phyloP scores from a whole-genome alignment of 139 green algal species.

The Micractinium sp. region DNA sequence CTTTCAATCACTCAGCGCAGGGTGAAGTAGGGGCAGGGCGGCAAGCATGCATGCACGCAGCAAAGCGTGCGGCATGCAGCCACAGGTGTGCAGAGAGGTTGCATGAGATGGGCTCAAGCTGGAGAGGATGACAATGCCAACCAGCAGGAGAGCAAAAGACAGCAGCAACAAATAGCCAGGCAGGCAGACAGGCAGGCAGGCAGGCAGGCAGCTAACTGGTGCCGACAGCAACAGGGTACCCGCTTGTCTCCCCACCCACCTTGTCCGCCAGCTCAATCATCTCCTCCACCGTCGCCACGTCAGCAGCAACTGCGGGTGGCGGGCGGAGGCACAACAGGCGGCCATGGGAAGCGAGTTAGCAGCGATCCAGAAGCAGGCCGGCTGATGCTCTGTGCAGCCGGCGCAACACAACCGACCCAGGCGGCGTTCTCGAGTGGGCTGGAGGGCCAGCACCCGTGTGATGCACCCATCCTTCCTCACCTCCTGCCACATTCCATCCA shows the following conservation, averaged over 20 bases:
- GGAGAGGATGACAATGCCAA: no score
- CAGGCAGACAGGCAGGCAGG: neutral
- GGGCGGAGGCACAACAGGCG: neutral
- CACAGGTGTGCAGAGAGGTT: neutral
- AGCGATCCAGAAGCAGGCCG: neutral
- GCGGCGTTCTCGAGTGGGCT: no score
- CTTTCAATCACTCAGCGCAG: constrained; percentile 28
- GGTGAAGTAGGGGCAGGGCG: neutral
- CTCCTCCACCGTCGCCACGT: constrained; percentile 90
- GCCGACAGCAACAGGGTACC: neutral
- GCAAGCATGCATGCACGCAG: neutral
- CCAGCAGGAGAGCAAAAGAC: neutral
- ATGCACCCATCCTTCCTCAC: no score
- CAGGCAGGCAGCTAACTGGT: neutral
- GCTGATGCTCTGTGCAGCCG: no score
- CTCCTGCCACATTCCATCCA: neutral
- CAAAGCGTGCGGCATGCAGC: neutral
- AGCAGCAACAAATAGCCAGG: neutral
- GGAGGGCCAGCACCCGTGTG: neutral
- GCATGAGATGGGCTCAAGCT: no score
- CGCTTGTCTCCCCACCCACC: constrained; percentile 37
- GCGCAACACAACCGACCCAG: neutral
- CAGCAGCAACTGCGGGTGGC: constrained; percentile 80
- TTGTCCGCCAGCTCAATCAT: constrained; percentile 92
- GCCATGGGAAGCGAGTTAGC: neutral